Base-by-base conservation (phyloP, 371 early-diverging fungal species). In the Rhizopus delemar region DNA sequence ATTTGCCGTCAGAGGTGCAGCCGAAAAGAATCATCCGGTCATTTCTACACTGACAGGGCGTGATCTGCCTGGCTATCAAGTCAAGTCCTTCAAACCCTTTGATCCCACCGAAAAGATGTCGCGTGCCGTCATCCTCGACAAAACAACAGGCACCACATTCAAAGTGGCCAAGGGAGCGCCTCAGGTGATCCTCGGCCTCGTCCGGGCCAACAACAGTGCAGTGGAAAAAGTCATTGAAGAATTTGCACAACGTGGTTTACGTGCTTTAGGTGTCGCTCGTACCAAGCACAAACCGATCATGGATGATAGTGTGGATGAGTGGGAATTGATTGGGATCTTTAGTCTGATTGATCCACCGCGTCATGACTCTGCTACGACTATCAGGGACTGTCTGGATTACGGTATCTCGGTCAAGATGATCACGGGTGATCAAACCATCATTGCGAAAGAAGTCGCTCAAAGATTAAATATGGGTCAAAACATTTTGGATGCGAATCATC, bases 161-260 rank as follows among this genome's bases (percentile, higher is more conserved):
- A 82, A 89, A 63, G 91, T 90, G 32, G 93, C 94, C 65, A 96
- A 96, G 82, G 97, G 97, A 62, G 96, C 97, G 16, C 97, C 97
- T 15, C 95, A 94, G 69, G 95, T 93, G 28, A 92, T 95, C 54
- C 80, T 92, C 56, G 75, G 81, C 56, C 84, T 95, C 45, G 89
- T 86, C 9, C 92, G 49, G n/a, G 41, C 22, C 22, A 22, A 49
- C 16, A 29, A 52, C n/a, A 36, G 38, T 12, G 38, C 41, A 8
- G 93, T 92, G 15, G 86, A 86, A 39, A 71, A 75, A 36, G 92
- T 92, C 31, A 93, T 96, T 50, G 84, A 83, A 53, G 75, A 84
- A 57, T 85, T 94, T 67, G 96, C 96, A 1, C 70, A 74, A 22
- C 91, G 94, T 46, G 91, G 91, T 6, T 76, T 91, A 51, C 84